Base-by-base conservation (phyloP, 2,329 filamentous ascomycete species). In the Chaetoscypha palmicola region DNA sequence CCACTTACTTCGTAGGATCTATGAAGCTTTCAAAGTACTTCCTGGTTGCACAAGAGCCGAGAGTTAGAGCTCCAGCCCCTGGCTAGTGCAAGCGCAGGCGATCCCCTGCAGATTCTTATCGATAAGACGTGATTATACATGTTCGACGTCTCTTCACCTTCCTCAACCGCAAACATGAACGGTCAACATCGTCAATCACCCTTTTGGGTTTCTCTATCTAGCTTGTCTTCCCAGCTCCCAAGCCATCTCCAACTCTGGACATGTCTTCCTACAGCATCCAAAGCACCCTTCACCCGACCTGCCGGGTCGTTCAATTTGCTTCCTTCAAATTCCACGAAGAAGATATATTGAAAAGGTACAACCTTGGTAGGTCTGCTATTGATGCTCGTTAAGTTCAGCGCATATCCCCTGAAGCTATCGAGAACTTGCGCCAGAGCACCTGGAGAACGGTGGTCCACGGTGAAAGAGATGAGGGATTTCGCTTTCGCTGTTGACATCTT, bases 311-410 rank as follows among this genome's bases (percentile, higher is more conserved):
- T 63, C 44, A 62, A 56, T 53, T 66, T 67, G 61, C 78, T 73
- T 1, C 84, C 83, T 62, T 84, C 77, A 57, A 94, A 89, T 69
- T 97, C 91, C 22, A 96, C 81, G 61, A 97, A 90, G 68, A 97
- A 96, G 28, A 96, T 77, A 66, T 97, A 97, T 62, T 94, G 81
- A 77, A 94, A 97, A 16, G 84, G 79, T 54, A 70, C 68, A 30
- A 75, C 69, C 44, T 85, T 75, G 57, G 86, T 89, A 4, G 91
- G 91, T 51, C 91, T 69, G 53, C 86, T 89, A 62, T 89, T 90
- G 64, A 97, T 94, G 62, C 83, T 91, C 22, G 90, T 96, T 54
- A 97, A 68, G 62, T 96, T 94, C 45, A 96, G 71, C 4, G 74
- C 73, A 53, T 77, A 73, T 5, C 69, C 70, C 51, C 81, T 80